Evolutionary conservation across 163 green algal species (phyloP).

Genomic region (Trebouxiophyceae sp.): DNA sequence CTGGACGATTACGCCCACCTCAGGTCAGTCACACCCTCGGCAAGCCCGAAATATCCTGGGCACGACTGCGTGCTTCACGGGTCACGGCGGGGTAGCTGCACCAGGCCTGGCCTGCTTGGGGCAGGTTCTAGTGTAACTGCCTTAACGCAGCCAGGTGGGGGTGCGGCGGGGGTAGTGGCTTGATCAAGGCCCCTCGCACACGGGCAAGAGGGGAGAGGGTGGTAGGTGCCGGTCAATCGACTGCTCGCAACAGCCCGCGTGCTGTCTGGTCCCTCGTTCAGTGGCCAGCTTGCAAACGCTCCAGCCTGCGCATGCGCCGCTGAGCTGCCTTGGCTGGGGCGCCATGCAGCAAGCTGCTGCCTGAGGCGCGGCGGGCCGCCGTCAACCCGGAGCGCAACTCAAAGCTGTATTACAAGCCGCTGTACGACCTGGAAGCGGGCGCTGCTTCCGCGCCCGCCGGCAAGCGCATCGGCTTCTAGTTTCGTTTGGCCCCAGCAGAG

Average conservation of each 20-base stretch:
- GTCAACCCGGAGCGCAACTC: conserved; percentile 67
- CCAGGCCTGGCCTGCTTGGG: neutral
- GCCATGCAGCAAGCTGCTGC: conserved; percentile 52
- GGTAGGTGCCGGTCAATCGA: no score
- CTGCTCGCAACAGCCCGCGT: no score
- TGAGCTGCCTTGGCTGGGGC: no score
- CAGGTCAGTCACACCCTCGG: neutral
- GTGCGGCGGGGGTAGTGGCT: neutral
- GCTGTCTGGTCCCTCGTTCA: no score
- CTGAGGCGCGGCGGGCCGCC: conserved; percentile 29
- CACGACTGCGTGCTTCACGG: neutral
- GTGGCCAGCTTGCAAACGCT: no score
- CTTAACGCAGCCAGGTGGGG: neutral
- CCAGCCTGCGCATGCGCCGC: no score
- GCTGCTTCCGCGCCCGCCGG: conserved; percentile 25
- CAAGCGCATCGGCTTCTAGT: conserved; percentile 68
- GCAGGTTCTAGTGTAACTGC: neutral
- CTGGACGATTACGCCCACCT: conserved; percentile 47
- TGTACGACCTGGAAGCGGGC: conserved; percentile 33
- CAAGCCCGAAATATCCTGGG: no score
- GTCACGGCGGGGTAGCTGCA: neutral
- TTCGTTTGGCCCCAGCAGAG: no score
- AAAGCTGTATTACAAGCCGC: conserved; percentile 72
- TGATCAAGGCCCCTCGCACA: no score
- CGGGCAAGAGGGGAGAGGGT: no score